These are phyloP conservation scores for Aristolochia californica DNA, from an alignment of 164 flowering plant genomes.

Conservation along the genomic window DNA sequence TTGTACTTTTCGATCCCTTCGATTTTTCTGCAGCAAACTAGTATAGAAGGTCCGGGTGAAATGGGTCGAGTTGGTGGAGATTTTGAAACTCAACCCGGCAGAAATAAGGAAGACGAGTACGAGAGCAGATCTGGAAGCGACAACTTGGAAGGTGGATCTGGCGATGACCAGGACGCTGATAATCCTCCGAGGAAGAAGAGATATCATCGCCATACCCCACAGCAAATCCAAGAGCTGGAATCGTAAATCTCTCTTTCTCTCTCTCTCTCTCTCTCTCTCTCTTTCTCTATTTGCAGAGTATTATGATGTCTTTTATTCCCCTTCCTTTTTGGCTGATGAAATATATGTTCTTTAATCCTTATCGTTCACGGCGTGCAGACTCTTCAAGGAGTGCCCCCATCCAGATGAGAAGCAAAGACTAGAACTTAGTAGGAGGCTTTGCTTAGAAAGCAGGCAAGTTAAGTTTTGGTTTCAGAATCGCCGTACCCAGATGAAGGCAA, in stretches of 20 bases:
- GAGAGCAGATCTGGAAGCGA: constrained; percentile 98
- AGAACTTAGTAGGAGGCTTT: constrained; percentile 73
- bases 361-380: constrained; percentile 18
- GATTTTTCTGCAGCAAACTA: constrained; percentile 52
- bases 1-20: constrained; percentile 3
- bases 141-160: constrained; percentile 81
- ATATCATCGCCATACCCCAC: constrained; percentile 98
- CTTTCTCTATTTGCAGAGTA: not conserved
- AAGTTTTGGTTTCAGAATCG: constrained; percentile 99
- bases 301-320: not conserved
- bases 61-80: constrained; percentile 37
- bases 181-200: constrained; percentile 77
- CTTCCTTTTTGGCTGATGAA: not conserved
- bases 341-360: not conserved
- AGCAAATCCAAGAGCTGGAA: constrained; percentile 98
- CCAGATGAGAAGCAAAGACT: constrained; percentile 96
- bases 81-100: constrained; percentile 25
- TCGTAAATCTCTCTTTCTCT: constrained; percentile 36
- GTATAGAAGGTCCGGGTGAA: constrained; percentile 60
- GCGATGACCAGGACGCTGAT: constrained; percentile 78
- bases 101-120: constrained; percentile 71
- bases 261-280: too few species aligned
- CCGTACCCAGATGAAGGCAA: constrained; percentile 95
- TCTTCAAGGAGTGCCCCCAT: constrained; percentile 96
- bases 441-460: constrained; percentile 81